Conservation (phyloP, 2,329 filamentous ascomycete species). For the Fusarium fracticaudum region DNA sequence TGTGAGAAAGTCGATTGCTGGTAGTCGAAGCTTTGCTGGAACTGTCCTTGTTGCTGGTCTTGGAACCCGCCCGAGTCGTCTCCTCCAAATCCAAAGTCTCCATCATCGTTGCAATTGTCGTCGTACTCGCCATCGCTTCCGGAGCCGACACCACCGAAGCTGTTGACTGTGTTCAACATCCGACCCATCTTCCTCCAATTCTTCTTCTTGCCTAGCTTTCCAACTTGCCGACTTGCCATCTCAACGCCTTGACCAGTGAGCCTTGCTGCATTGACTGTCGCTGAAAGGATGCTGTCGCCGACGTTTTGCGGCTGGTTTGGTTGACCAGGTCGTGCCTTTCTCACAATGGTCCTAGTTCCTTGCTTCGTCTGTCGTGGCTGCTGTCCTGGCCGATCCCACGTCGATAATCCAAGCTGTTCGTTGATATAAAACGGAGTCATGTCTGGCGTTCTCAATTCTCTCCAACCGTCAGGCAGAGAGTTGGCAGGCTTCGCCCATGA, state of each 20-base stretch:
- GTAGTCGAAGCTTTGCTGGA: constrained; percentile 17
- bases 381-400: constrained; percentile 44
- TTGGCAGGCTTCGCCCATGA: constrained; percentile 39
- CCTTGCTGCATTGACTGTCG: constrained; percentile 34
- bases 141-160: background rate
- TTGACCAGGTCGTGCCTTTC: constrained; percentile 15
- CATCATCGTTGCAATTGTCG: background rate
- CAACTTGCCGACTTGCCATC: constrained; percentile 35
- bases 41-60: constrained; percentile 22
- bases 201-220: constrained; percentile 42
- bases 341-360: background rate
- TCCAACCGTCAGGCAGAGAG: constrained; percentile 40
- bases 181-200: constrained; percentile 38
- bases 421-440: constrained; percentile 41
- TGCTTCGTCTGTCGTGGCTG: constrained; percentile 29
- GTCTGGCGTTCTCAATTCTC: constrained; percentile 41
- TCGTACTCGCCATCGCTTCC: constrained; percentile 19
- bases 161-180: constrained; percentile 17
- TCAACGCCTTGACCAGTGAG: constrained; percentile 33
- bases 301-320: background rate
- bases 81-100: background rate
- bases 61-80: background rate
- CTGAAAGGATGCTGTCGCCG: constrained; percentile 19
- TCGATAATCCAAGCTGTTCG: constrained; percentile 37
- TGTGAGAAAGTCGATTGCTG: constrained; percentile 12